Evolutionary conservation across 2,329 filamentous ascomycete species (phyloP).

Genomic region (Alternaria alternata): DNA sequence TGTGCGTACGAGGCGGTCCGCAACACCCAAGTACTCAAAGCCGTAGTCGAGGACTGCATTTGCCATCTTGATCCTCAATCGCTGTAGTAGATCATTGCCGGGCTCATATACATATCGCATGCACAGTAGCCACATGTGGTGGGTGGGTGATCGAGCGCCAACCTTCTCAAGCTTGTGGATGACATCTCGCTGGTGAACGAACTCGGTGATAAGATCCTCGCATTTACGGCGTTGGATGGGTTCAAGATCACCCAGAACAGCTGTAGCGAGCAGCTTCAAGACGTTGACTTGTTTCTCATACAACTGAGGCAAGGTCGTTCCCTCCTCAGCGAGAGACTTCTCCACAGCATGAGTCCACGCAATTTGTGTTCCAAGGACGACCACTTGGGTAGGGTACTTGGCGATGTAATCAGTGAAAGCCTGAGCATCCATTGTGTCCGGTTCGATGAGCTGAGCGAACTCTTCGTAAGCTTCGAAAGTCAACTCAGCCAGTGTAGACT

Average conservation of each 20-base stretch:
- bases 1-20: conserved; percentile 93
- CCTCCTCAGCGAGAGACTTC: conserved; percentile 75
- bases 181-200: conserved; percentile 94
- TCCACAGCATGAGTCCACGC: conserved; percentile 93
- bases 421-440: conserved; percentile 72
- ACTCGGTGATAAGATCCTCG: conserved; percentile 98
- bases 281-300: conserved; percentile 86
- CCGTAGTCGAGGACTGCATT: conserved; percentile 95
- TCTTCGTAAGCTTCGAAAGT: conserved; percentile 84
- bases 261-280: conserved; percentile 83
- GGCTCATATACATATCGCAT: conserved; percentile 94
- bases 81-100: conserved; percentile 81
- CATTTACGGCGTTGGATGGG: conserved; percentile 92
- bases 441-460: conserved; percentile 80
- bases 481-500: conserved; percentile 88
- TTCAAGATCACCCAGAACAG: conserved; percentile 88
- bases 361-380: conserved; percentile 91
- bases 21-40: conserved; percentile 96
- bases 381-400: conserved; percentile 89
- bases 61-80: conserved; percentile 92
- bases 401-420: conserved; percentile 82
- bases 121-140: conserved; percentile 92
- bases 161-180: conserved; percentile 84
- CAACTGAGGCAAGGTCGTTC: conserved; percentile 71
- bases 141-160: conserved; percentile 76